A percentile compares a stretch with the other conserved stretches of the same genome.
phyloP scores from a whole-genome alignment of 148 eudicot species.

The Mesembryanthemum crystallinum region DNA sequence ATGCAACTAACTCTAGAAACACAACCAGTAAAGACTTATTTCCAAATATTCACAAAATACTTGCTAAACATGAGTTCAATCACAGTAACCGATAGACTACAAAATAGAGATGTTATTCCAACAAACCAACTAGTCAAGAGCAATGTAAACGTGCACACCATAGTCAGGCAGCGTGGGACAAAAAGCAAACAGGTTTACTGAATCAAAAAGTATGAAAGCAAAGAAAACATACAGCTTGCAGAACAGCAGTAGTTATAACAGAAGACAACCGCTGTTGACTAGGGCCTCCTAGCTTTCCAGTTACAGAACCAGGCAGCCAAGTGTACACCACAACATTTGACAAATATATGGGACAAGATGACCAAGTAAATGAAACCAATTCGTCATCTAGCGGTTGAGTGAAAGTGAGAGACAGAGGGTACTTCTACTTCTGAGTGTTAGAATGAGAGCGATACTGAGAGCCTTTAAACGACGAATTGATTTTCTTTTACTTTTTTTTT shows the following conservation, averaged over 20 bases:
- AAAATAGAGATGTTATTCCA: background rate
- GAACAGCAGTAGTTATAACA: constrained; percentile 52
- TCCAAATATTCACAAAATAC: background rate
- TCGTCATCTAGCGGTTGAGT: too few species aligned
- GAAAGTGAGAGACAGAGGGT: too few species aligned
- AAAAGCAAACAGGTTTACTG: constrained; percentile 12
- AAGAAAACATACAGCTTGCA: constrained; percentile 73
- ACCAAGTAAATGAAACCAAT: constrained; percentile 56
- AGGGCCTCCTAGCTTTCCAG: constrained; percentile 91
- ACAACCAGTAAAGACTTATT: too few species aligned
- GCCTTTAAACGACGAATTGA: too few species aligned
- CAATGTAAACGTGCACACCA: background rate
- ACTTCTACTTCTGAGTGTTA: too few species aligned
- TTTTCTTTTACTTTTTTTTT: too few species aligned
- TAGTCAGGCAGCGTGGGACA: background rate
- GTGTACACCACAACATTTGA: constrained; percentile 39
- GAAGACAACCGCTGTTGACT: constrained; percentile 82
- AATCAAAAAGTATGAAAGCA: constrained; percentile 6
- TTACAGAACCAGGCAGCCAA: constrained; percentile 62
- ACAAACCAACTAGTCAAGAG: background rate
- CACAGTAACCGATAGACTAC: background rate
- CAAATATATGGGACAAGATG: constrained; percentile 68
- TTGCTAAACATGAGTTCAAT: background rate
- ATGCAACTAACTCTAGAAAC: too few species aligned
- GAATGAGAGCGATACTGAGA: too few species aligned